Base-by-base conservation (phyloP, 371 early-diverging fungal genomes). In the Nematocida ironsii region DNA sequence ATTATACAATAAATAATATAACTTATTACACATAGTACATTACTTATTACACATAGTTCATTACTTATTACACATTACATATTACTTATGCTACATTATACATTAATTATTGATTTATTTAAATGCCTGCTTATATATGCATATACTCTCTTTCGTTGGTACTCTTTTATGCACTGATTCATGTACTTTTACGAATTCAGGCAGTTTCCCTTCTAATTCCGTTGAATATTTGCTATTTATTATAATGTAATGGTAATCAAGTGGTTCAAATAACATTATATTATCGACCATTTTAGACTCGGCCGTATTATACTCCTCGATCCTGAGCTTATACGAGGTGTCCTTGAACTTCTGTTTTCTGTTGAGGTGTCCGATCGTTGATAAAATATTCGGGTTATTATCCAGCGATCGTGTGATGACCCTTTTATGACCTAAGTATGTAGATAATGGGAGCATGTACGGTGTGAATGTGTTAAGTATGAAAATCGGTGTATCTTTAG, bases 121-220 rank as follows among this genome's bases (percentile, higher is more conserved):
- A 27, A 58, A 58, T 11, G 58, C 58, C 58, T 58, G 58, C 58
- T 75, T 75, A 68, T 75, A 75, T 40, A 75, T 75, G 33, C 68
- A 48, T 64, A 67, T 50, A 4, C 45, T 20, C 25, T 66, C 20
- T 0, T 20, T 18, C 13, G 33, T 1, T 52, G 76, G 76, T 6
- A 75, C 27, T 3, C 66, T 71, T 48, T 39, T n/a, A 40, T 75
- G 76, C 5, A 50, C 23, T 1, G 76, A 64, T 42, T 54, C 67
- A 64, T 75, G 66, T 20, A 75, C 76, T 67, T 64, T 75, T 23
- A 75, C 66, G 33, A 75, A 62, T 58, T 75, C 50, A 18, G 76
- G 76, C 18, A 75, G 50, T 5, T 54, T 55, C 56, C 68, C 56
- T 23, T 75, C 76, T 52, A 75, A 16, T 40, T 75, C 67, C 45